Base-by-base conservation (phyloP, 495 filamentous ascomycete genomes). In the Hypoxylon cercidicola region DNA sequence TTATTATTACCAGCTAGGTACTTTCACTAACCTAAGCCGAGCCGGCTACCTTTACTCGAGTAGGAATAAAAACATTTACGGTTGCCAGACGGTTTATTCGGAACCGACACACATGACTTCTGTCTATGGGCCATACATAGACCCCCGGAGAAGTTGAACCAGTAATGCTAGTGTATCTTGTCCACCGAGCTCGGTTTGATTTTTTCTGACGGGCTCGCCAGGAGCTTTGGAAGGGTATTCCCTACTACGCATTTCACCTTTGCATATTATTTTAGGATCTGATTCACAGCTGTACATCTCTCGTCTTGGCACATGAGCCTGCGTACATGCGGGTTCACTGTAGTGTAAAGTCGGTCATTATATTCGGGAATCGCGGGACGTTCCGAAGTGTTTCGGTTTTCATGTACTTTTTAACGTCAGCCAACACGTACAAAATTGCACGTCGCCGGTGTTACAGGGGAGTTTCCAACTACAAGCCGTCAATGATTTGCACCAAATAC, bases 251-350 rank as follows among this genome's bases (percentile, higher is more conserved):
- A 62, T 53, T 58, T 62, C 49, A 67, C 53, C 41, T 67, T 45
- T 68, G 59, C 60, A 68, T 63, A 68, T 68, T 63, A 68, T 63
- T 63, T 68, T 68, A 62, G 60, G 65, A 68, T 68, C 65, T 68
- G 65, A 68, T 59, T 68, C 60, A 63, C 49, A 60, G 65, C 55
- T 63, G 65, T 55, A 44, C 65, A 68, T 63, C 65, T 68, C 16
- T 63, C 55, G 50, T 68, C 65, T 68, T 68, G 65, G 65, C 65
- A 68, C 65, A 68, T 68, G 65, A 68, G 65, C 50, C 55, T 59
- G 50, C 46, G 35, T 39, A 58, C 49, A 68, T 68, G 65, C 65
- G 65, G 65, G 65, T 52, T 68, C 4, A 67, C 65, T 68, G 65
- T 68, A 28, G 65, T 68, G 65, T 68, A 68, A 28, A 68, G 65